These are phyloP conservation scores for Kitagawia praeruptora DNA, from an alignment of 129 eudicot genomes.

Conservation along the genomic window DNA sequence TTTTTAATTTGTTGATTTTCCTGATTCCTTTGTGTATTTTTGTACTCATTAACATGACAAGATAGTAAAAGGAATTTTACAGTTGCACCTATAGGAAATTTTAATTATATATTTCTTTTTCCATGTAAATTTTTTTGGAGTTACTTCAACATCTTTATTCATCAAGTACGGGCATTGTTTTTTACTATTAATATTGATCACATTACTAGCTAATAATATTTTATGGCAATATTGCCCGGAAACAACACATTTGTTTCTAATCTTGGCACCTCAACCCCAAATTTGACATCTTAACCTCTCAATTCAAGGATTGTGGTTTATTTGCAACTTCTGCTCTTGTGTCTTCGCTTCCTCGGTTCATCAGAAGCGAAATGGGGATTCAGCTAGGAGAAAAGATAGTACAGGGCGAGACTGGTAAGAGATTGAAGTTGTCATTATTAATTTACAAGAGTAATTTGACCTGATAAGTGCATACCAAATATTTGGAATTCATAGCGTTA, in stretches of 20 bases:
- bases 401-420: slow-evolving; percentile 35
- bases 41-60: not conserved
- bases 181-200: not conserved
- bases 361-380: slow-evolving; percentile 47
- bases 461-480: not conserved
- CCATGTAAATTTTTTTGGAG: not conserved
- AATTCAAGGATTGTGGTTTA: slow-evolving; percentile 67
- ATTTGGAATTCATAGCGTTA: not conserved
- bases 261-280: not conserved
- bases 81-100: not conserved
- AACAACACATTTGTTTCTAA: not conserved
- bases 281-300: slow-evolving; percentile 18
- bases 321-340: slow-evolving; percentile 47
- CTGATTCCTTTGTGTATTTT: not conserved
- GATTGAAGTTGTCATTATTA: not conserved
- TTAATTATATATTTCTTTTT: not conserved
- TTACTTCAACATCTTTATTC: not conserved
- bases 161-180: not conserved
- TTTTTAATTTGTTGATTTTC: not conserved
- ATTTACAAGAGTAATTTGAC: not conserved
- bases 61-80: not conserved
- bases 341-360: slow-evolving; percentile 48
- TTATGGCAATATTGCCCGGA: not conserved
- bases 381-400: slow-evolving; percentile 23
- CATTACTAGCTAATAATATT: not conserved